phyloP scores from a whole-genome alignment of 257 asterid genomes.

The Nicotiana sylvestris region DNA sequence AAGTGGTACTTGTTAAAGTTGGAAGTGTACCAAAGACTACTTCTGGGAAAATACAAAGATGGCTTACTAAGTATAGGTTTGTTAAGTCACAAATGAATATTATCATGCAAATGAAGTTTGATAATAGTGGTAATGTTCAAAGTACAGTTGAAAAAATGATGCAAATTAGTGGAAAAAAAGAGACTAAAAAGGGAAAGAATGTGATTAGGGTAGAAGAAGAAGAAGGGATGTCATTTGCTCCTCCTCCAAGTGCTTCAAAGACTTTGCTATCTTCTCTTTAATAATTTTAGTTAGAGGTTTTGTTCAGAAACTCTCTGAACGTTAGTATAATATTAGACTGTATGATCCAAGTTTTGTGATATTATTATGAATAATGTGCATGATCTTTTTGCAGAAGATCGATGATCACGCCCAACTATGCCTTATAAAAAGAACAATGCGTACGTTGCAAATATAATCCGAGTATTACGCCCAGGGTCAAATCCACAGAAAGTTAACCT shows the following conservation, averaged over 20 bases:
- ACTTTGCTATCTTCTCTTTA: constrained; percentile 37
- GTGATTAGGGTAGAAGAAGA: background rate
- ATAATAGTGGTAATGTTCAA: constrained; percentile 9
- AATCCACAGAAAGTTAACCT: no score
- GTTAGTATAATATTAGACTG: background rate
- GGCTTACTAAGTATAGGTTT: constrained; percentile 50
- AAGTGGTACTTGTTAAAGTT: constrained; percentile 50
- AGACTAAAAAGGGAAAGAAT: background rate
- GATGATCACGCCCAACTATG: no score
- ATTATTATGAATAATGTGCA: background rate
- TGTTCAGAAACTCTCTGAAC: constrained; percentile 7
- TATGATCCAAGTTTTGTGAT: background rate
- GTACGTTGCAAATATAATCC: no score
- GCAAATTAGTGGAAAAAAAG: constrained; percentile 5
- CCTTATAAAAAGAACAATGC: no score
- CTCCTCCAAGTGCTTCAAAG: constrained; percentile 16
- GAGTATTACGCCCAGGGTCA: no score
- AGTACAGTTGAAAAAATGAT: constrained; percentile 5
- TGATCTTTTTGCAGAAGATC: no score
- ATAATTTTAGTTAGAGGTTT: background rate
- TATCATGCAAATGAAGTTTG: constrained; percentile 41
- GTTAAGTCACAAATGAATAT: constrained; percentile 34
- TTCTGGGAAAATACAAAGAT: constrained; percentile 72
- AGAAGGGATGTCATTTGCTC: constrained; percentile 15
- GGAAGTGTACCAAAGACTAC: constrained; percentile 74